phyloP scores from a whole-genome alignment of 306 rosid genomes.

The Trifolium pratense region DNA sequence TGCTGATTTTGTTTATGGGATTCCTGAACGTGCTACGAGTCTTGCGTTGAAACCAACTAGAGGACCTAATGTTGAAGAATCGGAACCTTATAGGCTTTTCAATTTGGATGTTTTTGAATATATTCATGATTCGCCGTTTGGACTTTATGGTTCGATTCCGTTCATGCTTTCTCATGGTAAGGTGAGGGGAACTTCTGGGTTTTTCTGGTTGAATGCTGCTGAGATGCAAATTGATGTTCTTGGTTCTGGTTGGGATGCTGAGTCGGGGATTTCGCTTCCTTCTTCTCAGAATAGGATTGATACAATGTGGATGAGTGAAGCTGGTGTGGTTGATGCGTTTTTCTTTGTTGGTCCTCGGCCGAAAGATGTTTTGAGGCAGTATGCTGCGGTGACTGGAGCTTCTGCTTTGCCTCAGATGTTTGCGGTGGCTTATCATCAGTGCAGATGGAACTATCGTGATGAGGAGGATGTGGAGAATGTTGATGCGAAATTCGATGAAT shows the following conservation, averaged over 20 bases:
- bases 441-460: slow-evolving; percentile 95
- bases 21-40: slow-evolving; percentile 85
- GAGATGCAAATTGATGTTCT: slow-evolving; percentile 99
- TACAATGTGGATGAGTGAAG: slow-evolving; percentile 95
- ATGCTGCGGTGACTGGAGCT: slow-evolving; percentile 75
- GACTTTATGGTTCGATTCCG: slow-evolving; percentile 89
- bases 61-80: slow-evolving; percentile 81
- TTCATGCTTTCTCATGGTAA: slow-evolving; percentile 94
- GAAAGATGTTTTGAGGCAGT: slow-evolving; percentile 83
- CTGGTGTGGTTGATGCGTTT: slow-evolving; percentile 83
- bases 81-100: slow-evolving; percentile 89
- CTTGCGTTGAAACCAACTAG: slow-evolving; percentile 78
- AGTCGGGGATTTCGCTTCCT: slow-evolving; percentile 67
- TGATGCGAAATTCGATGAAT: slow-evolving; percentile 89
- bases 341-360: slow-evolving; percentile 86
- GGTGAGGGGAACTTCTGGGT: slow-evolving; percentile 69
- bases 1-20: slow-evolving; percentile 87
- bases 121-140: slow-evolving; percentile 81
- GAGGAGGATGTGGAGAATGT: slow-evolving; percentile 94
- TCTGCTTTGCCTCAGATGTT: slow-evolving; percentile 86
- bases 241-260: slow-evolving; percentile 84
- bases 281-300: slow-evolving; percentile 70
- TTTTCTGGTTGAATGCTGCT: slow-evolving; percentile 95
- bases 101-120: slow-evolving; percentile 93
- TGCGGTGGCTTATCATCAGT: slow-evolving; percentile 86